These are phyloP conservation scores for Spiromastix sp. DNA, from an alignment of 2,329 filamentous ascomycete genomes.

Conservation along the genomic window DNA sequence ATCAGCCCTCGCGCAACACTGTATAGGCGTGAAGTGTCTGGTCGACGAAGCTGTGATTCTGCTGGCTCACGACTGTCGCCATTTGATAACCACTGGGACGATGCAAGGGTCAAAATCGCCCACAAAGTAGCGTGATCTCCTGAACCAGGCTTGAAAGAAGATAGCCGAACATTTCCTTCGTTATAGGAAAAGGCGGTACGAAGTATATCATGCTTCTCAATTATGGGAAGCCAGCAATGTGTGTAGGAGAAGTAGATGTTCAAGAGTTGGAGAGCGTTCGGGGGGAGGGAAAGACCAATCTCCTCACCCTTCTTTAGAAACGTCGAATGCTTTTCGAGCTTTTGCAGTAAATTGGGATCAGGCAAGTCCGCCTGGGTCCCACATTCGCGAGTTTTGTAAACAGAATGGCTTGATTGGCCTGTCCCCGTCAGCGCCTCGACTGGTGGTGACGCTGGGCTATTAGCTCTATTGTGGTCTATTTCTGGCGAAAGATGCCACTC, in stretches of 20 bases:
- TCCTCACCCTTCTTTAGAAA: too few relatives aligned
- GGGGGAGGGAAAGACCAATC: conserved; percentile 30
- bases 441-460: too few relatives aligned
- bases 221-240: conserved; percentile 51
- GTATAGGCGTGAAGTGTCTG: conserved; percentile 22
- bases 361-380: conserved; percentile 16
- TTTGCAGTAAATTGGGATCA: background rate
- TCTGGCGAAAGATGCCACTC: conserved; percentile 27
- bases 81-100: conserved; percentile 20
- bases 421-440: conserved; percentile 14
- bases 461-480: conserved; percentile 11
- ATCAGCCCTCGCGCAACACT: conserved; percentile 25
- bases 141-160: conserved; percentile 21
- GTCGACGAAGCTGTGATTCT: conserved; percentile 1
- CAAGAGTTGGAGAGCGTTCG: conserved; percentile 41
- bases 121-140: conserved; percentile 34
- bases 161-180: conserved; percentile 26
- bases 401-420: conserved; percentile 6
- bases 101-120: conserved; percentile 34
- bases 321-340: background rate
- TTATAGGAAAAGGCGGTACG: conserved; percentile 47
- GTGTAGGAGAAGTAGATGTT: conserved; percentile 49
- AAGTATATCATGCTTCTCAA: conserved; percentile 46
- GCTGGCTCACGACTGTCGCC: conserved; percentile 1
- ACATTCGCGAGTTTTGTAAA: conserved; percentile 16